Conservation (phyloP, 305 asterid species). For the Fraxinus latifolia region DNA sequence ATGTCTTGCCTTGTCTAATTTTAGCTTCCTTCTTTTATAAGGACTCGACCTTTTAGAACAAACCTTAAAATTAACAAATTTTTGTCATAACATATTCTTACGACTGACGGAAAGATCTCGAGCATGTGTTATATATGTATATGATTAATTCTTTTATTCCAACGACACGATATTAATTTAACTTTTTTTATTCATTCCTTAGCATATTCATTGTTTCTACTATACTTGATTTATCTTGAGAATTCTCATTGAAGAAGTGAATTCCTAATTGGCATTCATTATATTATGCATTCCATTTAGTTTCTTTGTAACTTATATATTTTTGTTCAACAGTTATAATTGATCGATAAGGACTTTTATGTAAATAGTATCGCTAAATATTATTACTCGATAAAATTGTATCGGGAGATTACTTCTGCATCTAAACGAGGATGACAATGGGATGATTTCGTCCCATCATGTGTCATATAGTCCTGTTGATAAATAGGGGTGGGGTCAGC, state of each 20-base stretch:
- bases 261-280: neutral
- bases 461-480: neutral
- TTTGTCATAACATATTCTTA: too few species aligned
- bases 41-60: too few species aligned
- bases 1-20: too few species aligned
- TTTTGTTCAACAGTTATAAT: neutral
- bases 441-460: neutral
- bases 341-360: neutral
- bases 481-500: neutral
- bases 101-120: too few species aligned
- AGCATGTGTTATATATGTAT: too few species aligned
- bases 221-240: neutral
- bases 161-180: neutral
- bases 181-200: neutral
- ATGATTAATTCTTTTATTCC: too few species aligned
- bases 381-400: neutral
- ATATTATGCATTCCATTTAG: neutral
- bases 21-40: too few species aligned
- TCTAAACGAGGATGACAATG: neutral
- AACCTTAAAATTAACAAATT: too few species aligned
- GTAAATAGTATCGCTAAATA: neutral
- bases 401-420: neutral
- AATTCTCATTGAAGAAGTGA: neutral
- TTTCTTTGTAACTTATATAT: neutral
- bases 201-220: neutral